phyloP scores from a whole-genome alignment of 805 yeast species.

The Metschnikowia kofuensis region DNA sequence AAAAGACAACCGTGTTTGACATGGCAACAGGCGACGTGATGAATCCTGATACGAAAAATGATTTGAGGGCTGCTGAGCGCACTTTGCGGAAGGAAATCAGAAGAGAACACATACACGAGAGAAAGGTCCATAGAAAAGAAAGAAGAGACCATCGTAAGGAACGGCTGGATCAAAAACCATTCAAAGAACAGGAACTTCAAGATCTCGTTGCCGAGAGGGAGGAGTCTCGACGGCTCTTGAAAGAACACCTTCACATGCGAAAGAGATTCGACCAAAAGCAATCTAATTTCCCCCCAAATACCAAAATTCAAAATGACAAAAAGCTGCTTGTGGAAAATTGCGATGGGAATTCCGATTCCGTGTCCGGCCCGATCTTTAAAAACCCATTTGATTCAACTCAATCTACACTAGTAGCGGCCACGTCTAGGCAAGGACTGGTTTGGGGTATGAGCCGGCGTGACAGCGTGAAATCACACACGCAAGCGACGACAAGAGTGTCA shows the following conservation, averaged over 20 bases:
- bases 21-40: slow-evolving; percentile 8
- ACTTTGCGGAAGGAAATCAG: neutral
- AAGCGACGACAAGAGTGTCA: slow-evolving; percentile 2
- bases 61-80: neutral
- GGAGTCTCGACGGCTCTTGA: slow-evolving; percentile 8
- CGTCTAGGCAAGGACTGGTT: neutral
- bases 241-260: slow-evolving; percentile 8
- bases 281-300: neutral
- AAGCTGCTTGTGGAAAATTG: neutral
- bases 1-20: slow-evolving; percentile 9
- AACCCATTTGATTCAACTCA: slow-evolving; percentile 16
- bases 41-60: neutral
- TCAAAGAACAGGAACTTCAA: slow-evolving; percentile 1
- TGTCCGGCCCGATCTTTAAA: neutral
- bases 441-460: neutral
- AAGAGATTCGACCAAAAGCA: neutral
- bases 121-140: neutral
- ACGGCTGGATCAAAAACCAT: neutral
- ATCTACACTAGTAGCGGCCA: slow-evolving; percentile 13
- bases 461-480: neutral
- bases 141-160: slow-evolving; percentile 3
- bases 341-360: too few species aligned
- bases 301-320: neutral
- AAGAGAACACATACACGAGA: slow-evolving; percentile 1
- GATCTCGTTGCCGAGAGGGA: slow-evolving; percentile 5